Conservation (phyloP, 768 basidiomycete species). For the Mycena olivaceomarginata region DNA sequence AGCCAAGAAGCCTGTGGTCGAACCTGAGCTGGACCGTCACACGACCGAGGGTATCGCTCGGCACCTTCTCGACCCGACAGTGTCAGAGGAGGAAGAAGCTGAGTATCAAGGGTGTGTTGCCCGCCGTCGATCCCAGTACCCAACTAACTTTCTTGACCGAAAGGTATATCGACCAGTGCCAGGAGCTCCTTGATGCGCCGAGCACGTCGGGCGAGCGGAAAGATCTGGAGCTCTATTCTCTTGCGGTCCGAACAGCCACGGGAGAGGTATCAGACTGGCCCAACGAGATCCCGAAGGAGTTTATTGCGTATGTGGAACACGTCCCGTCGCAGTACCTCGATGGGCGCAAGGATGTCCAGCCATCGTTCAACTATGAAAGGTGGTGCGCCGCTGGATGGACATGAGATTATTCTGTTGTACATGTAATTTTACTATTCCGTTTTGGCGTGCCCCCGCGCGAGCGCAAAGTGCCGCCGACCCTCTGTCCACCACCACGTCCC, state of each 20-base stretch:
- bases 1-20: constrained; percentile 53
- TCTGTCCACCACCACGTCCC: constrained; percentile 55
- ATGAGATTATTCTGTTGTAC: neutral
- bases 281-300: constrained; percentile 65
- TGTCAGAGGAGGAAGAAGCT: constrained; percentile 77
- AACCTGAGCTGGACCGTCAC: constrained; percentile 60
- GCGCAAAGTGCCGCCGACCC: constrained; percentile 45
- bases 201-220: constrained; percentile 72
- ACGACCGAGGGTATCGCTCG: constrained; percentile 78
- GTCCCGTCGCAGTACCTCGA: constrained; percentile 59
- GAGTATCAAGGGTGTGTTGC: constrained; percentile 82
- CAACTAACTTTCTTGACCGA: constrained; percentile 19
- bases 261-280: constrained; percentile 61
- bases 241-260: constrained; percentile 69
- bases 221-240: constrained; percentile 74
- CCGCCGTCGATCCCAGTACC: neutral
- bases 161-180: constrained; percentile 86
- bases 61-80: constrained; percentile 76
- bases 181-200: constrained; percentile 77
- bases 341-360: constrained; percentile 58
- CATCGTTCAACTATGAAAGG: constrained; percentile 68
- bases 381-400: constrained; percentile 52
- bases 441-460: constrained; percentile 17
- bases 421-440: constrained; percentile 30
- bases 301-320: constrained; percentile 66